Evolutionary conservation across 179 eudicot species (phyloP), one percentile per base, ranked within the genome.

Genomic region (Actinidia arguta): DNA sequence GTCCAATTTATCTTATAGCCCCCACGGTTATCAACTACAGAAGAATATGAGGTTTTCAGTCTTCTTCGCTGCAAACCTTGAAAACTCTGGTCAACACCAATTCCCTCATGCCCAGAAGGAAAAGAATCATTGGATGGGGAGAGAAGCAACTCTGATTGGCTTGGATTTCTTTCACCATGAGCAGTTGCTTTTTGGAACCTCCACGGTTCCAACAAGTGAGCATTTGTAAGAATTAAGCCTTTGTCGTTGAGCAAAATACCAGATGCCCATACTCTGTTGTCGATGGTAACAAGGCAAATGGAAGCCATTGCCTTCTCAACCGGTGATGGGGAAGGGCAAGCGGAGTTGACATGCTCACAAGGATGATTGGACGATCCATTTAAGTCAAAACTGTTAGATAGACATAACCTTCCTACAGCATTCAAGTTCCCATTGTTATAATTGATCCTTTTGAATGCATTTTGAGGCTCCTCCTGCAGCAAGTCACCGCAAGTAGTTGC

Each of bases 151-250:
- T 82, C 91, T n/a, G 83, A 64, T 78, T 58, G 86, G 51, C 79
- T 77, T 82, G 75, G 86, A 83, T 83, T 80, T 25, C 8, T 73
- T 76, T 84, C 92, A 73, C 88, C 83, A 80, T 82, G 81, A 58
- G 85, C 54, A 79, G 91, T 80, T 48, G 94, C 74, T 88, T 85
- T 89, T 56, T 88, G 89, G 83, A 90, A 96, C 86, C 98, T 92
- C 99, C 99, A 93, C 56, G 99, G 99, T 87, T 96, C 99, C 75
- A 96, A 82, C 79, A 96, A 90, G 88, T 96, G 99, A 85, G 99
- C 99, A 76, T 96, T 96, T 80, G 99, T 96, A 83, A 96, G 98
- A 86, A 96, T 86, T 78, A 96, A 86, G 48, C 99, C 99, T 73
- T 92, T 77, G 6, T 87, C 86, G 81, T 95, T 96, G 76, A 96